Conservation (phyloP, 2,329 filamentous ascomycete species). For the Paecilomyces fulvus region DNA sequence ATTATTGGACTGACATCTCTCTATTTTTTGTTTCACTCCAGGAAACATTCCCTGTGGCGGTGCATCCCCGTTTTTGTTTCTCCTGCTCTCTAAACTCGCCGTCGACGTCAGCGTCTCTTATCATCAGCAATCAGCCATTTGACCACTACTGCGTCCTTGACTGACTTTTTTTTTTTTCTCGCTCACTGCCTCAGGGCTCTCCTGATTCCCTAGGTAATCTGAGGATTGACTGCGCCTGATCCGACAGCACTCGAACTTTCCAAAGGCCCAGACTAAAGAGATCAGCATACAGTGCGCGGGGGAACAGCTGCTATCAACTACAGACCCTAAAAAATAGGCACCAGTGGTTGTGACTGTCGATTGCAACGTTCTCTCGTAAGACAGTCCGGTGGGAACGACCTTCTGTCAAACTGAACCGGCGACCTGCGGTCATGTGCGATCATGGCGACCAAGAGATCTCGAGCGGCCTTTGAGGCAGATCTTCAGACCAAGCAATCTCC, state of each 20-base stretch:
- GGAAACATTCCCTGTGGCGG: background rate
- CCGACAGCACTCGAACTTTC: background rate
- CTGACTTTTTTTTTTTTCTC: background rate
- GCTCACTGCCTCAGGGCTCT: background rate
- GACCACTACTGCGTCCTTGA: background rate
- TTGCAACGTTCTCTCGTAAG: background rate
- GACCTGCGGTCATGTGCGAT: background rate
- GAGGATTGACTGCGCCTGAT: background rate
- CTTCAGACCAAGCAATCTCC: conserved; percentile 58
- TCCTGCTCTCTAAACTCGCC: background rate
- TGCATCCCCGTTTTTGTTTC: background rate
- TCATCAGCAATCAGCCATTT: background rate
- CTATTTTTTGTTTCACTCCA: background rate
- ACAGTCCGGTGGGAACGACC: background rate
- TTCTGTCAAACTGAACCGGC: background rate
- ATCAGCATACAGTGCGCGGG: background rate
- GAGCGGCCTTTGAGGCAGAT: conserved; percentile 69
- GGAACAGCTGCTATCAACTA: background rate
- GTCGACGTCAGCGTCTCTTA: background rate
- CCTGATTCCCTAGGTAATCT: background rate
- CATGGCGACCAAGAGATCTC: conserved; percentile 75
- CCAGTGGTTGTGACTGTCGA: background rate
- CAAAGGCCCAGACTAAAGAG: background rate
- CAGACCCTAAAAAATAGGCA: background rate
- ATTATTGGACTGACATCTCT: background rate